Evolutionary conservation across 176 grass and related monocot species (phyloP).

Genomic region (Neostapfia colusana): DNA sequence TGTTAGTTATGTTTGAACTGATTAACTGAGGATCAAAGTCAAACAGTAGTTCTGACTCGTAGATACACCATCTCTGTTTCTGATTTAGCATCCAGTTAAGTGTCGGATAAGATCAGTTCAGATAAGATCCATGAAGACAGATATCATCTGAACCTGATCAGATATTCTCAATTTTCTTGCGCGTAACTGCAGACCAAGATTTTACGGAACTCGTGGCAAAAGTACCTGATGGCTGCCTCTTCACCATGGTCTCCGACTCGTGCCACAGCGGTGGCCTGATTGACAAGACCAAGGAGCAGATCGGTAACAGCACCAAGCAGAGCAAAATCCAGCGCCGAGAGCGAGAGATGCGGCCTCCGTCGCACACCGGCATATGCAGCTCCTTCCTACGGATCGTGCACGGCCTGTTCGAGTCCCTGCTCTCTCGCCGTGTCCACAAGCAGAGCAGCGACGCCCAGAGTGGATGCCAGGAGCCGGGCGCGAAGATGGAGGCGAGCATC

Average conservation of each 20-base stretch:
- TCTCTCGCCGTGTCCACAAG: constrained; percentile 4
- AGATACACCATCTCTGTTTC: neutral
- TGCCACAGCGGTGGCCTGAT: constrained; percentile 94
- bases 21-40: neutral
- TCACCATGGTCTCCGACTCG: constrained; percentile 80
- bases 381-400: constrained; percentile 42
- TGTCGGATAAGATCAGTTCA: neutral
- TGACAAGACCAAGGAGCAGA: constrained; percentile 84
- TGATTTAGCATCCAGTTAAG: neutral
- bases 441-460: neutral
- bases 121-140: neutral
- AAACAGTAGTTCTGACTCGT: neutral
- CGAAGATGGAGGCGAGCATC: neutral
- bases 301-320: constrained; percentile 66
- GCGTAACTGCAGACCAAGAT: constrained; percentile 59
- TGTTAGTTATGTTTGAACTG: neutral
- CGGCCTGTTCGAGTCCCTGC: constrained; percentile 43
- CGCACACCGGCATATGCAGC: constrained; percentile 27
- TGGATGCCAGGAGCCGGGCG: neutral
- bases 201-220: constrained; percentile 74
- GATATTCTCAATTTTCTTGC: constrained; percentile 13
- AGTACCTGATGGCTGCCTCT: constrained; percentile 59
- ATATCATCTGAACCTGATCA: neutral
- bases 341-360: constrained; percentile 23
- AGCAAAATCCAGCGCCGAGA: constrained; percentile 25